Evolutionary conservation across 1,284 basidiomycete genomes (phyloP).

Genomic region (Cryptococcus sp.): DNA sequence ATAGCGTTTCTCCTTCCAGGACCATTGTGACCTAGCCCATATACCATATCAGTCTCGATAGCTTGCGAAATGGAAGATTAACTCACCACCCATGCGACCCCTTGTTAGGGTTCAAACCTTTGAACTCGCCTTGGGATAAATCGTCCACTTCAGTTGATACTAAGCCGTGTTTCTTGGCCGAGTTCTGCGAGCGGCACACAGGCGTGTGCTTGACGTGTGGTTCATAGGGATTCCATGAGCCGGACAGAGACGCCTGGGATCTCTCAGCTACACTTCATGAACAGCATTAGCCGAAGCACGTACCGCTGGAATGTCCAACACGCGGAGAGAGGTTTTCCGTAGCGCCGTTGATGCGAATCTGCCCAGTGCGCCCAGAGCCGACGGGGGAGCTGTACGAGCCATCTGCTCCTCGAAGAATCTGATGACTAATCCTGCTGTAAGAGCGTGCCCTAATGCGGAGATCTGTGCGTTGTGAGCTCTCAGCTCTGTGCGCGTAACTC

Average conservation of each 20-base stretch:
- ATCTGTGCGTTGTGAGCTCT: slow-evolving; percentile 29
- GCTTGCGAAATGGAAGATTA: background rate
- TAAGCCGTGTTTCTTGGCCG: slow-evolving; percentile 23
- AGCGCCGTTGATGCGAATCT: slow-evolving; percentile 17
- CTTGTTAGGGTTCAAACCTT: slow-evolving; percentile 21
- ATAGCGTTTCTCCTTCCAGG: slow-evolving; percentile 47
- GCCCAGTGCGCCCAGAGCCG: slow-evolving; percentile 15
- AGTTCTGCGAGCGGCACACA: slow-evolving; percentile 43
- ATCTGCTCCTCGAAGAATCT: slow-evolving; percentile 41
- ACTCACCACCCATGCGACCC: slow-evolving; percentile 36
- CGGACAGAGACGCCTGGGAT: slow-evolving; percentile 12
- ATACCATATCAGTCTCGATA: background rate
- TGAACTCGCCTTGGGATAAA: slow-evolving; percentile 14
- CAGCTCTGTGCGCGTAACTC: background rate
- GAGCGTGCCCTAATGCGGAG: slow-evolving; percentile 43
- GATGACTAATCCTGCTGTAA: slow-evolving; percentile 43
- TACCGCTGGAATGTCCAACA: slow-evolving; percentile 27
- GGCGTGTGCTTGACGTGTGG: slow-evolving; percentile 18
- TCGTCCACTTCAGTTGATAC: slow-evolving; percentile 22
- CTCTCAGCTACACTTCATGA: too few relatives aligned
- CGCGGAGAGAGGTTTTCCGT: slow-evolving; percentile 15
- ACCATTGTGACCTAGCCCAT: slow-evolving; percentile 25
- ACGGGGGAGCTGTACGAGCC: slow-evolving; percentile 15
- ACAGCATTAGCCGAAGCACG: slow-evolving; percentile 3
- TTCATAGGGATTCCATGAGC: slow-evolving; percentile 17